phyloP scores from a whole-genome alignment of 2,329 filamentous ascomycete genomes.

The Escovopsis sp. region DNA sequence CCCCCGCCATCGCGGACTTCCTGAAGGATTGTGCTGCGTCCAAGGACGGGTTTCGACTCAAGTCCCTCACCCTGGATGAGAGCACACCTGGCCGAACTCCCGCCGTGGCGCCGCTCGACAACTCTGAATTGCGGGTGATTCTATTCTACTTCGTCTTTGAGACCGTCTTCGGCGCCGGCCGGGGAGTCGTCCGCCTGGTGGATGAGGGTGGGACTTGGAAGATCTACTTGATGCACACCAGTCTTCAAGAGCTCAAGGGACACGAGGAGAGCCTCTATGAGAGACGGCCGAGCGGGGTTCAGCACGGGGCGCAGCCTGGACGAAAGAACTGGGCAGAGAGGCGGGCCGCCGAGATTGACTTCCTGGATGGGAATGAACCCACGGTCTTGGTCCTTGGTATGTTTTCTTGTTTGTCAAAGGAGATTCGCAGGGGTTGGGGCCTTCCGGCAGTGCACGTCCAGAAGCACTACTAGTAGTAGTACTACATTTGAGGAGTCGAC shows the following conservation, averaged over 20 bases:
- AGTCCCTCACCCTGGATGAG: constrained; percentile 28
- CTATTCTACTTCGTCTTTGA: constrained; percentile 40
- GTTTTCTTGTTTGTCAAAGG: too few species aligned
- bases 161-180: constrained; percentile 37
- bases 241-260: constrained; percentile 36
- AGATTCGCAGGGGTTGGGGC: too few species aligned
- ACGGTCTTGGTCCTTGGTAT: constrained; percentile 45
- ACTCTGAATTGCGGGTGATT: constrained; percentile 33
- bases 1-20: constrained; percentile 23
- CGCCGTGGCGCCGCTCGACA: constrained; percentile 30
- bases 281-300: constrained; percentile 37
- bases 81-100: constrained; percentile 30
- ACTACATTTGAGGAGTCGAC: background rate
- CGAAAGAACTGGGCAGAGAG: constrained; percentile 46
- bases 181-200: constrained; percentile 39
- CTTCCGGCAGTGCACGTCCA: too few species aligned
- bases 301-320: constrained; percentile 34
- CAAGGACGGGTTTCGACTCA: constrained; percentile 24
- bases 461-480: too few species aligned
- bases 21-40: constrained; percentile 17
- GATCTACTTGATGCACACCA: constrained; percentile 48
- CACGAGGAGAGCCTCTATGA: constrained; percentile 32
- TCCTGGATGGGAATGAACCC: constrained; percentile 32
- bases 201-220: constrained; percentile 35
- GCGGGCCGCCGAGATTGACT: constrained; percentile 31